A percentile compares a stretch with the other conserved stretches of the same genome.
Conservation (phyloP, 2,329 filamentous ascomycete genomes). For the Diaporthe citriasiana region DNA sequence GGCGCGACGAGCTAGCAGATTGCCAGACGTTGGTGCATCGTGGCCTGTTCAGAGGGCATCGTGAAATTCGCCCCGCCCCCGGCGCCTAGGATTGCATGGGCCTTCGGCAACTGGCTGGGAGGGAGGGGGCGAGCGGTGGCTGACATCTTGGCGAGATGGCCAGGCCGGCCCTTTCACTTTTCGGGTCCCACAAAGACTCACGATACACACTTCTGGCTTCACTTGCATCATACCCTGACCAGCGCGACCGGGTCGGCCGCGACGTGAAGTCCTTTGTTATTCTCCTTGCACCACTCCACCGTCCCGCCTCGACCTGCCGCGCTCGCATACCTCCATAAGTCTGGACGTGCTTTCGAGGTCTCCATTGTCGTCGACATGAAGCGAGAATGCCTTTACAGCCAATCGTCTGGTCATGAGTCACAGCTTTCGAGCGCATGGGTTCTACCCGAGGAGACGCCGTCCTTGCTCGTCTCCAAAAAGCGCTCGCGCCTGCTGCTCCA, state of each 20-base stretch:
- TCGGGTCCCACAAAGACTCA: constrained; percentile 29
- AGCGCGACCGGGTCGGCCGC: constrained; percentile 12
- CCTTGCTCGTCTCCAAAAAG: neutral
- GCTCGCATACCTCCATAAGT: neutral
- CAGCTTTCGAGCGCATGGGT: constrained; percentile 6
- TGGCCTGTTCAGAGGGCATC: constrained; percentile 26
- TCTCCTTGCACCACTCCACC: constrained; percentile 12
- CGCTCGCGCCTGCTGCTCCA: neutral
- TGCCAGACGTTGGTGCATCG: constrained; percentile 24
- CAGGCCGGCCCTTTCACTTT: constrained; percentile 35
- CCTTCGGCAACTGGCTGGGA: constrained; percentile 30
- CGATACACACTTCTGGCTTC: constrained; percentile 39
- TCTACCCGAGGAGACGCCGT: constrained; percentile 3
- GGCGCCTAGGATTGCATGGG: constrained; percentile 9
- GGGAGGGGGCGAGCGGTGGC: constrained; percentile 21
- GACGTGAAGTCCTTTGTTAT: constrained; percentile 4
- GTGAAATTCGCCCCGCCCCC: constrained; percentile 23
- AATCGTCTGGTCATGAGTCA: constrained; percentile 8
- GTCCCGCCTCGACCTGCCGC: constrained; percentile 4
- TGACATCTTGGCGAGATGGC: constrained; percentile 34
- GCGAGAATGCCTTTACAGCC: neutral
- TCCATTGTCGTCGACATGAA: neutral
- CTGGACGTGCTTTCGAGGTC: neutral
- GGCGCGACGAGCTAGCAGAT: constrained; percentile 21
- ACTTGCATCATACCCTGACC: constrained; percentile 39